Evolutionary conservation across 2,329 filamentous ascomycete genomes (phyloP).

Genomic region (Xylaria sp.): DNA sequence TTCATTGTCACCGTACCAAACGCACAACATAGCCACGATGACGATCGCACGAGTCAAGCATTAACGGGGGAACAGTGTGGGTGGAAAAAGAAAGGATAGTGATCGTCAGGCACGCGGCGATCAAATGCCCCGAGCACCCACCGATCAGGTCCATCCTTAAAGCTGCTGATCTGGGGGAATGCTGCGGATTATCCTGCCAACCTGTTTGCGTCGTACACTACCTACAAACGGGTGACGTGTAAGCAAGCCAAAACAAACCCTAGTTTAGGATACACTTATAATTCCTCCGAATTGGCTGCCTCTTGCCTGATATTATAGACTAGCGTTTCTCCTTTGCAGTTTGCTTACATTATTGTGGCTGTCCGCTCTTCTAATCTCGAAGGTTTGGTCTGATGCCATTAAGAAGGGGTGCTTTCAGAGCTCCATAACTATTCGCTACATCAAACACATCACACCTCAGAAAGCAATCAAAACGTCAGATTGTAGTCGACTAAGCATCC

Average conservation of each 20-base stretch:
- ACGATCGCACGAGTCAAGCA: constrained; percentile 27
- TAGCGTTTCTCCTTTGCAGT: neutral
- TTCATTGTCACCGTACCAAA: constrained; percentile 11
- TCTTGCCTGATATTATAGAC: neutral
- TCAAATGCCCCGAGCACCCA: constrained; percentile 18
- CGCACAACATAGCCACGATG: constrained; percentile 23
- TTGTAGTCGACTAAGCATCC: neutral
- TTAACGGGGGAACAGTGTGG: neutral
- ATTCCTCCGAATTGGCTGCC: neutral
- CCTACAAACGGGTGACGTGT: neutral
- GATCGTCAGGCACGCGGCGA: constrained; percentile 32
- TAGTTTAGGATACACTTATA: neutral
- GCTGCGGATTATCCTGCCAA: neutral
- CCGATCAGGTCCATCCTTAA: constrained; percentile 5
- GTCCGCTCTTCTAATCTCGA: neutral
- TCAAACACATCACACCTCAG: too few relatives aligned
- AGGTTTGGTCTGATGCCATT: neutral
- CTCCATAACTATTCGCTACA: too few relatives aligned
- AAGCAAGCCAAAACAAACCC: neutral
- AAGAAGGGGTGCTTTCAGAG: neutral
- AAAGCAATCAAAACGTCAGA: neutral
- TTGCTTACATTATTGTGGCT: neutral
- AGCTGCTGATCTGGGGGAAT: constrained; percentile 17
- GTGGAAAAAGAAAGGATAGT: constrained; percentile 5
- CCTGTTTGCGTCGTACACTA: constrained; percentile 3